Conservation (phyloP, 805 yeast genomes). For the Ogataea allantospora region DNA sequence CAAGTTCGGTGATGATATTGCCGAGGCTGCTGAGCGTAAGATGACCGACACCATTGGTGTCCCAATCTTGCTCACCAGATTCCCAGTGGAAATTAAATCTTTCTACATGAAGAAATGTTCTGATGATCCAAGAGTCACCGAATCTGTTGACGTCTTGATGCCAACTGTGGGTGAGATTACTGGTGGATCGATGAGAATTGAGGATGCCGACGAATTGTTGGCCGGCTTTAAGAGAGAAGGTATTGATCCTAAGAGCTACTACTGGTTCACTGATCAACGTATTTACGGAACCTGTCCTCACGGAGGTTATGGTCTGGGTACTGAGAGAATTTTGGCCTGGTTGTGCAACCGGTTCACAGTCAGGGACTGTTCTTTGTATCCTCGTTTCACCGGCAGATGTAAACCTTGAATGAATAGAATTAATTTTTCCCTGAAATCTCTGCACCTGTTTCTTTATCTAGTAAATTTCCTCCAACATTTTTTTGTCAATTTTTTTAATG, state of each 20-base stretch:
- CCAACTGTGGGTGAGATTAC: constrained; percentile 99
- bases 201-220: constrained; percentile 72
- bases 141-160: constrained; percentile 97
- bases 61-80: constrained; percentile 87
- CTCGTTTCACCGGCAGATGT: constrained; percentile 97
- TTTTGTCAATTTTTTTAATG: constrained; percentile 3
- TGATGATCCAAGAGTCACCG: constrained; percentile 93
- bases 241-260: constrained; percentile 77
- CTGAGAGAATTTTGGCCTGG: constrained; percentile 98
- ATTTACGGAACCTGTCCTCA: constrained; percentile 97
- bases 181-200: constrained; percentile 99
- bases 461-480: constrained; percentile 3
- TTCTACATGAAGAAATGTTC: constrained; percentile 94
- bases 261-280: constrained; percentile 96
- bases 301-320: constrained; percentile 98
- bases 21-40: constrained; percentile 98
- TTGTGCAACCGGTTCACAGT: constrained; percentile 96
- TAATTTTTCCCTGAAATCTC: constrained; percentile 1
- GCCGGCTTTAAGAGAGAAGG: constrained; percentile 93
- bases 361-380: constrained; percentile 96
- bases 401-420: constrained; percentile 58
- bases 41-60: constrained; percentile 94
- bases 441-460: constrained; percentile 1
- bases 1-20: constrained; percentile 97
- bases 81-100: constrained; percentile 97